phyloP scores from a whole-genome alignment of 2,329 filamentous ascomycete genomes.

The Botrytis deweyae region DNA sequence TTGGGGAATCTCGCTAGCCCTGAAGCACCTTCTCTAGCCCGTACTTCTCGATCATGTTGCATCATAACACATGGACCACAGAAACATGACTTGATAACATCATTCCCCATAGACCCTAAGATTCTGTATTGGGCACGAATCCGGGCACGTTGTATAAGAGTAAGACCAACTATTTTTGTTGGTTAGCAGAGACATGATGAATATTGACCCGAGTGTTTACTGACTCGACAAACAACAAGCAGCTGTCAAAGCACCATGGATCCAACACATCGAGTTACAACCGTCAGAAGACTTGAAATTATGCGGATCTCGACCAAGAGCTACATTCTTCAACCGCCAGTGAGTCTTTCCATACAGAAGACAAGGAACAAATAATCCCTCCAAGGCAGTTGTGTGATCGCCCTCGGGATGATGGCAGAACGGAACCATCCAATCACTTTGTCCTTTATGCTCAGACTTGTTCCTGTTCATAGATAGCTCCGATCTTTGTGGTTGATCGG shows the following conservation, averaged over 20 bases:
- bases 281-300: conserved; percentile 39
- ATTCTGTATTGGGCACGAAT: conserved; percentile 47
- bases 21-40: conserved; percentile 42
- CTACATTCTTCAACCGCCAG: conserved; percentile 43
- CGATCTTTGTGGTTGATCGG: conserved; percentile 5
- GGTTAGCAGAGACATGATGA: neutral
- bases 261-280: conserved; percentile 43
- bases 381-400: conserved; percentile 40
- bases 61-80: conserved; percentile 45
- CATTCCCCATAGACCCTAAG: conserved; percentile 40
- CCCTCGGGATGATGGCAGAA: conserved; percentile 40
- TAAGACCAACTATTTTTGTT: conserved; percentile 13
- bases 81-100: conserved; percentile 42
- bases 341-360: conserved; percentile 46
- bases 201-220: neutral
- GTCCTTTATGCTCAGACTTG: conserved; percentile 15
- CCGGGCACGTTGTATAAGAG: conserved; percentile 32
- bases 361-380: conserved; percentile 41
- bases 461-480: conserved; percentile 12
- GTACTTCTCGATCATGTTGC: conserved; percentile 48
- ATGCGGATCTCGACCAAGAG: conserved; percentile 42
- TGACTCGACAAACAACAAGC: conserved; percentile 11
- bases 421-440: conserved; percentile 40
- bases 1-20: conserved; percentile 19
- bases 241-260: conserved; percentile 33